Percentiles rank a stretch among this genome's conserved stretches.
phyloP scores from a whole-genome alignment of 192 early-diverging fungal genomes.

The Podochytrium sp. region DNA sequence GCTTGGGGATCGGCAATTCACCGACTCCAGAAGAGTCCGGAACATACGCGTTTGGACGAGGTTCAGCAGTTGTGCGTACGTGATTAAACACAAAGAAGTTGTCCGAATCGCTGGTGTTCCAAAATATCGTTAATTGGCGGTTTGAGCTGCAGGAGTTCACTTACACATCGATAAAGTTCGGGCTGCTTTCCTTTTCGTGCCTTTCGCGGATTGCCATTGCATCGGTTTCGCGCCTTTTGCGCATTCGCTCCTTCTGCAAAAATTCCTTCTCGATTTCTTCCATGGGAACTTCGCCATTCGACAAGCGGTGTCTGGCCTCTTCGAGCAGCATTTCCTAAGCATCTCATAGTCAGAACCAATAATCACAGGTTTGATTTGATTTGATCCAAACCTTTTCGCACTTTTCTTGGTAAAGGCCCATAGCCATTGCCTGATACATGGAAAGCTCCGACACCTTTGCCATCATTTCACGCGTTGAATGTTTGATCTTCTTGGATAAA shows the following conservation, averaged over 20 bases:
- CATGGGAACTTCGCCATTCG: slow-evolving; percentile 46
- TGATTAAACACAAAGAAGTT: slow-evolving; percentile 52
- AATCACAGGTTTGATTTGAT: slow-evolving; percentile 5
- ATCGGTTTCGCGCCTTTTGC: slow-evolving; percentile 40
- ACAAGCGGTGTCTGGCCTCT: slow-evolving; percentile 43
- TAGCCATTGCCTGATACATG: slow-evolving; percentile 63
- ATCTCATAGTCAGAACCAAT: not conserved
- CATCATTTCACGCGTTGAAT: slow-evolving; percentile 58
- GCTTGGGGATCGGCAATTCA: slow-evolving; percentile 64
- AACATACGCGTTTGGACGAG: slow-evolving; percentile 64
- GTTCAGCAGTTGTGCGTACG: slow-evolving; percentile 56
- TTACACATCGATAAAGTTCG: slow-evolving; percentile 54
- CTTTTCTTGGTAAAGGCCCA: slow-evolving; percentile 65
- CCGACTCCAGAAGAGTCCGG: slow-evolving; percentile 51
- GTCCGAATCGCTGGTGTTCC: slow-evolving; percentile 48
- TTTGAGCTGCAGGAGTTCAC: slow-evolving; percentile 22
- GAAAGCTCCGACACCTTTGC: slow-evolving; percentile 62
- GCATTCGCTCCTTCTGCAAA: slow-evolving; percentile 40
- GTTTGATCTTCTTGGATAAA: slow-evolving; percentile 56
- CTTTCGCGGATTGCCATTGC: slow-evolving; percentile 27
- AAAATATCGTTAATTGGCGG: not conserved
- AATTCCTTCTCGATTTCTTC: slow-evolving; percentile 56
- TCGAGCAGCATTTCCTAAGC: slow-evolving; percentile 50
- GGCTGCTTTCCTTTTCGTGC: slow-evolving; percentile 29
- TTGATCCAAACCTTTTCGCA: slow-evolving; percentile 50